Conservation (phyloP, 371 early-diverging fungal genomes). For the Dinochytrium kinnereticum region DNA sequence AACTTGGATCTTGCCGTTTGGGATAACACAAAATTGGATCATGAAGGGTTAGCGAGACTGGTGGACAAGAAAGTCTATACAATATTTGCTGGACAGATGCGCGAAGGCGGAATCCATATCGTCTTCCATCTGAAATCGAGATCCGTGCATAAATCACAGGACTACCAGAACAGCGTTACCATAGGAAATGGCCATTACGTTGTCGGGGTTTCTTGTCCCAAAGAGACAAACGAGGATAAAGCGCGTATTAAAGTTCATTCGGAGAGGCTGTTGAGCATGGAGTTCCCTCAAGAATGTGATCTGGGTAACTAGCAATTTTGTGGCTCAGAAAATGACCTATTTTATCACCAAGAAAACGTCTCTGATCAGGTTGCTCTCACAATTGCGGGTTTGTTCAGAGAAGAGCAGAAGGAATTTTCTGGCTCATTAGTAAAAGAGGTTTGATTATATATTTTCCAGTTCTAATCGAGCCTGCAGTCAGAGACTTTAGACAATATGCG, state of each 20-base stretch:
- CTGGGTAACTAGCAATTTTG: not conserved
- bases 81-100: not conserved
- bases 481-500: conserved; percentile 62
- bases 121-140: not conserved
- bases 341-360: conserved; percentile 6
- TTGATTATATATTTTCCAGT: not conserved
- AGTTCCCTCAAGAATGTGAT: not conserved
- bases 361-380: conserved; percentile 16
- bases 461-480: not conserved
- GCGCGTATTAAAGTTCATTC: not conserved
- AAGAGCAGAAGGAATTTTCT: conserved; percentile 30
- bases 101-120: not conserved
- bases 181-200: not conserved
- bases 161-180: not conserved
- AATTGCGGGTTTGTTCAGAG: conserved; percentile 36
- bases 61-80: not conserved
- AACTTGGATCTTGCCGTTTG: not conserved
- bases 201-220: not conserved
- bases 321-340: not conserved
- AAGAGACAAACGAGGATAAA: not conserved
- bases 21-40: not conserved
- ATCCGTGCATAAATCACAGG: not conserved
- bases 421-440: not conserved
- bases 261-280: not conserved
- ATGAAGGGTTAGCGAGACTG: not conserved